Evolutionary conservation across 345 rosid species (phyloP), one percentile per base, ranked within the genome.

Genomic region (Trapa incisa): DNA sequence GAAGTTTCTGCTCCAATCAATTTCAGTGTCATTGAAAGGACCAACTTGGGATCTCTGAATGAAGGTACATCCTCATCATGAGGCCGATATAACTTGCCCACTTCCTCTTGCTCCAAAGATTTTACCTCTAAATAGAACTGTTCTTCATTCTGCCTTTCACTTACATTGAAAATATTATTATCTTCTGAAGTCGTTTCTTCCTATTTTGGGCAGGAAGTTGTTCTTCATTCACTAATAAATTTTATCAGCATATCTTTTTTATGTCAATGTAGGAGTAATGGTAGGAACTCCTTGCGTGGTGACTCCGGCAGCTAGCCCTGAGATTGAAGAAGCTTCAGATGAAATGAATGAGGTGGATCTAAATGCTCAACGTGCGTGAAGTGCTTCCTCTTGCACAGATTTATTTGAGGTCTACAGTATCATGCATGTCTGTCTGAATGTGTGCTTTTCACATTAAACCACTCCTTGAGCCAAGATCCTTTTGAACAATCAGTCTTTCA

Each of bases 1-100:
- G 76, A 74, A 72, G 65, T 82, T 70, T 79, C 87, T 79, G 75
- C 81, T 36, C 81, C 83, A 29, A 72, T 87, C 54, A 73, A 82
- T 65, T 87, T 92, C 82, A 71, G 71, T 45, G 72, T 92, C 68
- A 81, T 86, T 64, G 88, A 86, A 74, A 83, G 95, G 80, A 84
- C 87, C 70, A 84, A 83, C 73, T 68, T 92, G 77, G 73, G 73
- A 57, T 76, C 95, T 79, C 76, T 87, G 17, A 86, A 79, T 76
- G 98, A 92, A 82, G 95, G 98, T 89, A 82, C 63, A 42, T 54
- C 64, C 60, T 52, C 64, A 13, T 52, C 42, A 11, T 37, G 41
- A 16, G 48, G 66, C 62, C 48, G 15, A 37, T 37, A 32, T 41
- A 38, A 64, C 47, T 32, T 17, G 17, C 42, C 17, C 35, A 14